Evolutionary conservation across 2,329 filamentous ascomycete species (phyloP).

Genomic region (Atkinsonella hypoxylon): DNA sequence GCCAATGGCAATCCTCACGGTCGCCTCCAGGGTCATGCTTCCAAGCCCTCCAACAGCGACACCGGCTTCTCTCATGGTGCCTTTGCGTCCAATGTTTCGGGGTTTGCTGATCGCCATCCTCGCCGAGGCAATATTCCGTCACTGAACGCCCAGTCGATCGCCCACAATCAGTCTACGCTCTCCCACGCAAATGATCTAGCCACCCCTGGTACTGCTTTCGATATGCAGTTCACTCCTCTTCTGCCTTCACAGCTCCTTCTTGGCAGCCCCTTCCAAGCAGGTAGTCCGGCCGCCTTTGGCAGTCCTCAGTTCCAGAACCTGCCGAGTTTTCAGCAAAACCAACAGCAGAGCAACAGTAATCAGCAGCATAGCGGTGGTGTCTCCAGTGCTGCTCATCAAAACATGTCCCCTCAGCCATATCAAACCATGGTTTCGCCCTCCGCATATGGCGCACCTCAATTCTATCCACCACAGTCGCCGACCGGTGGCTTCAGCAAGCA

Average conservation of each 20-base stretch:
- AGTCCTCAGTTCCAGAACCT: constrained; percentile 87
- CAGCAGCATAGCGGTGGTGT: constrained; percentile 50
- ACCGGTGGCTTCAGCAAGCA: constrained; percentile 58
- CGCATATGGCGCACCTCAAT: constrained; percentile 68
- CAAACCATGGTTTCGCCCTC: constrained; percentile 79
- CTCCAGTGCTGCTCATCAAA: constrained; percentile 63
- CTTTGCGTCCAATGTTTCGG: constrained; percentile 74
- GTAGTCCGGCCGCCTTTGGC: constrained; percentile 78
- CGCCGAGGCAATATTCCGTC: constrained; percentile 77
- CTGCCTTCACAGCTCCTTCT: constrained; percentile 89
- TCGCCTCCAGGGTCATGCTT: constrained; percentile 58
- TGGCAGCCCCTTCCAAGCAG: constrained; percentile 92
- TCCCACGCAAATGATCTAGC: constrained; percentile 61
- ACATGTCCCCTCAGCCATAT: constrained; percentile 72
- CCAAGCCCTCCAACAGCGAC: constrained; percentile 72
- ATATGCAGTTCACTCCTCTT: constrained; percentile 97
- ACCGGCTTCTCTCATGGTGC: constrained; percentile 89
- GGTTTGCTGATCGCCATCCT: constrained; percentile 78
- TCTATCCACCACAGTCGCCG: constrained; percentile 81
- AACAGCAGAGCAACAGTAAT: constrained; percentile 38
- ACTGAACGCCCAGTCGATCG: constrained; percentile 74
- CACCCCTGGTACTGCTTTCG: constrained; percentile 78
- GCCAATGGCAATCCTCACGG: constrained; percentile 35
- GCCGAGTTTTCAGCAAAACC: constrained; percentile 55
- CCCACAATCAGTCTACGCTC: constrained; percentile 23